phyloP scores from a whole-genome alignment of 345 rosid genomes.

The Alliaria petiolata region DNA sequence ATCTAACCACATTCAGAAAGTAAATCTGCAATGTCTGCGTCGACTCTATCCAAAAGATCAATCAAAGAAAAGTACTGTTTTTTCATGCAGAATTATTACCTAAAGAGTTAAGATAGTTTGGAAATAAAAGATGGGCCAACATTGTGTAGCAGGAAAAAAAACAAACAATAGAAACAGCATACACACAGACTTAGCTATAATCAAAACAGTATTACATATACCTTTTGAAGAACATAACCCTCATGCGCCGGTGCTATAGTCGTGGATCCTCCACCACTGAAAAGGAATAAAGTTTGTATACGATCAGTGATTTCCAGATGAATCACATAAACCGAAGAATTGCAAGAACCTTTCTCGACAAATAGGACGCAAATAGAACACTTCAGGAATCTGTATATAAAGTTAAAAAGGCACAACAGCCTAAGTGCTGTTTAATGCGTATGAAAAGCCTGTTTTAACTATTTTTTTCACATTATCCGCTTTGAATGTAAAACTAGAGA shows the following conservation, averaged over 20 bases:
- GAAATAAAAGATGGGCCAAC: neutral
- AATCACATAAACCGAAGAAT: neutral
- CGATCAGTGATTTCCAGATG: neutral
- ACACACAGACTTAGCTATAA: neutral
- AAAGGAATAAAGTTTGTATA: neutral
- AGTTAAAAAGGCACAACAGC: neutral
- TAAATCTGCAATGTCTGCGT: neutral
- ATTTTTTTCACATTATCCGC: neutral
- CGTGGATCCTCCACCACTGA: conserved; percentile 97
- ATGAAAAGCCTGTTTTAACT: too few species aligned
- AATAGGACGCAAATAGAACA: too few species aligned
- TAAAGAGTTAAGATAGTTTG: neutral
- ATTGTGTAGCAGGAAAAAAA: neutral
- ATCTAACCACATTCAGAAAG: neutral
- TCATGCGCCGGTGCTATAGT: conserved; percentile 90
- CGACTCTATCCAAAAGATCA: neutral
- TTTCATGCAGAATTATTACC: neutral
- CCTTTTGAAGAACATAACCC: conserved; percentile 96
- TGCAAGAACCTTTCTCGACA: too few species aligned
- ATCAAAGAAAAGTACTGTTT: neutral
- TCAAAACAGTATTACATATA: conserved; percentile 17
- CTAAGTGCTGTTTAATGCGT: too few species aligned
- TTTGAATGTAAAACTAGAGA: neutral
- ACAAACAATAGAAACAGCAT: neutral
- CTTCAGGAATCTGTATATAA: neutral